Percentiles rank a stretch among this genome's conserved stretches.
Evolutionary conservation across 352 stramenopile species (phyloP).

Genomic region (Phytophthora crassamura): DNA sequence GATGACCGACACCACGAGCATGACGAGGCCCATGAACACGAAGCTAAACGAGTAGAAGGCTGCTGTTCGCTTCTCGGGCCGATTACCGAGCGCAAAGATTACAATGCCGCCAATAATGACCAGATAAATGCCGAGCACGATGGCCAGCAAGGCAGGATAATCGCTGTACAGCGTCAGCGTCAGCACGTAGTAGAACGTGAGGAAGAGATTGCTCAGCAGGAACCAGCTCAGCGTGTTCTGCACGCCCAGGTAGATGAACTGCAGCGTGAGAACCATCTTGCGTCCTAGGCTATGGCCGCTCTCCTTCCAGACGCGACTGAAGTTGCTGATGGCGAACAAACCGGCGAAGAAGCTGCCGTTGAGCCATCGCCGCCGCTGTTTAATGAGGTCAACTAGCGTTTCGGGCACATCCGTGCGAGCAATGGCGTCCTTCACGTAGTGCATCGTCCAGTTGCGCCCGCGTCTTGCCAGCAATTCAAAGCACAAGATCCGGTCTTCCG

Average conservation of each 20-base stretch:
- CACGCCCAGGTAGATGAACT: slow-evolving; percentile 51
- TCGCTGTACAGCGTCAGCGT: slow-evolving; percentile 43
- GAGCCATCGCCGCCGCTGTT: slow-evolving; percentile 65
- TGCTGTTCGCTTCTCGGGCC: slow-evolving; percentile 50
- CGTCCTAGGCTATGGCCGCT: slow-evolving; percentile 44
- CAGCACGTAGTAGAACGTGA: slow-evolving; percentile 61
- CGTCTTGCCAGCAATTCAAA: slow-evolving; percentile 63
- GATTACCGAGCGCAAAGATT: slow-evolving; percentile 57
- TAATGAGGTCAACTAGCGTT: slow-evolving; percentile 66
- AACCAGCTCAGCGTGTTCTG: slow-evolving; percentile 57
- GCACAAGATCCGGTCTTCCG: slow-evolving; percentile 70
- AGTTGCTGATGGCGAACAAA: slow-evolving; percentile 64
- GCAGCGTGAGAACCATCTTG: slow-evolving; percentile 49
- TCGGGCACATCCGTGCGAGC: slow-evolving; percentile 53
- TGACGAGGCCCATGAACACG: slow-evolving; percentile 54
- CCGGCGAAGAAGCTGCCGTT: slow-evolving; percentile 73
- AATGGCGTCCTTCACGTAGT: slow-evolving; percentile 64
- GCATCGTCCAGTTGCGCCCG: slow-evolving; percentile 51
- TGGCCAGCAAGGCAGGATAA: slow-evolving; percentile 36
- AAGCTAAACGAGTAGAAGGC: slow-evolving; percentile 56
- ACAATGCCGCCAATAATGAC: slow-evolving; percentile 48
- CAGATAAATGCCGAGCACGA: slow-evolving; percentile 46
- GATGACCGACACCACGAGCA: slow-evolving; percentile 48
- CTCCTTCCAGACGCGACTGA: slow-evolving; percentile 57
- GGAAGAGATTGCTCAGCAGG: slow-evolving; percentile 54